Conservation (phyloP, 2,329 filamentous ascomycete species). For the Trichothecium sympodiale region DNA sequence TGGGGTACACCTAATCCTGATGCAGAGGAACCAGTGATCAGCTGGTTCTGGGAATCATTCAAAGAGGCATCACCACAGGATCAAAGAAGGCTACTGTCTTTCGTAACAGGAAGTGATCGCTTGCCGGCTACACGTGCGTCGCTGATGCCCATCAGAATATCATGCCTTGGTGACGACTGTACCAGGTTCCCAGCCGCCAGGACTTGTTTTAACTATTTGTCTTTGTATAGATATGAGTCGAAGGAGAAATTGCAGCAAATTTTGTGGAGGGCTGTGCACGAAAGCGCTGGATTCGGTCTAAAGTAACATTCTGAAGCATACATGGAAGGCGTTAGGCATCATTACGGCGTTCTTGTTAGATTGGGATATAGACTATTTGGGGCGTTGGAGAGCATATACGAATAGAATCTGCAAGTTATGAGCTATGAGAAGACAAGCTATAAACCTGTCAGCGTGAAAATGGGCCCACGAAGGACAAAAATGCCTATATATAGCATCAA, state of each 20-base stretch:
- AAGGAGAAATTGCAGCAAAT: conserved; percentile 56
- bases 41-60: conserved; percentile 87
- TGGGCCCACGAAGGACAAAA: too few species aligned
- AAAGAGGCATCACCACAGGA: conserved; percentile 50
- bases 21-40: conserved; percentile 49
- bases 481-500: too few species aligned
- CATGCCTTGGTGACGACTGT: conserved; percentile 63
- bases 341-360: too few species aligned
- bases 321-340: too few species aligned
- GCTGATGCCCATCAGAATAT: conserved; percentile 64
- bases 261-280: conserved; percentile 78
- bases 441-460: too few species aligned
- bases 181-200: conserved; percentile 72
- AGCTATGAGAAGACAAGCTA: too few species aligned
- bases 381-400: too few species aligned
- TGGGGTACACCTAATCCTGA: conserved; percentile 52
- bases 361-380: too few species aligned
- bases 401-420: too few species aligned
- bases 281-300: conserved; percentile 86
- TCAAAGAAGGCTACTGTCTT: conserved; percentile 70
- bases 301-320: conserved; percentile 38
- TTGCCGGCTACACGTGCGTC: conserved; percentile 82
- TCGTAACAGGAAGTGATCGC: conserved; percentile 83
- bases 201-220: conserved; percentile 83
- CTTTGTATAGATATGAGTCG: conserved; percentile 61